Base-by-base conservation (phyloP, 2,329 filamentous ascomycete genomes). In the Niveomyces coronatus region DNA sequence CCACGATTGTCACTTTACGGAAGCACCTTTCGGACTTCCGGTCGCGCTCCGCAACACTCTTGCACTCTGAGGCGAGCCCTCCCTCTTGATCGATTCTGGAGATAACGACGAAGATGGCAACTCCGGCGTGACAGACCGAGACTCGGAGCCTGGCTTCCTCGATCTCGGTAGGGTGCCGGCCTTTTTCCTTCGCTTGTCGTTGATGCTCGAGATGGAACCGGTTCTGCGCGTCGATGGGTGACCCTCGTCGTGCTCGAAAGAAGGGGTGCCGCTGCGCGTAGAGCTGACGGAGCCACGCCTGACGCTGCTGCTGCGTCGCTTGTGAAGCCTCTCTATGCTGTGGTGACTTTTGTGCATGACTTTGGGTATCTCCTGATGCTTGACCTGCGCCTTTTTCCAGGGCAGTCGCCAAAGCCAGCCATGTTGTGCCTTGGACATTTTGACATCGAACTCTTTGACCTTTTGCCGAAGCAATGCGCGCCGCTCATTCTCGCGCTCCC, bases 401-500 rank as follows among this genome's bases (percentile, higher is more conserved):
- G 85, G 83, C 2, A 85, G 75, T 82, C 88, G 93, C 86, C 86
- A 93, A 24, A 93, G 65, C 79, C 80, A 84, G 16, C 81, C 75
- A 37, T 81, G 77, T 44, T 79, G 69, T 50, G 79, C 67, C 51
- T 75, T 77, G 10, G 81, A 79, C 27, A 85, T 62, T 44, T 81
- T 76, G 14, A 72, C 70, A 49, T 88, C 79, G 22, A 75, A 72
- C 36, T 77, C 71, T 45, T 78, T 74, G 35, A 94, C 65, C 53
- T 83, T 83, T 30, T 70, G 54, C 29, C 85, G 73, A 17, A 95
- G 65, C 41, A 83, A 64, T 3, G 81, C 74, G 10, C 91, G 78
- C 3, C 89, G 79, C 57, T 94, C 86, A 54, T 98, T 98, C 58
- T 98, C 91, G 44, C 80, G 80, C 50, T 95, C 89, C 91, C 91